Percentiles rank a stretch among this genome's conserved stretches.
Evolutionary conservation across 352 stramenopile genomes (phyloP).

Genomic region (Pythium sp.): DNA sequence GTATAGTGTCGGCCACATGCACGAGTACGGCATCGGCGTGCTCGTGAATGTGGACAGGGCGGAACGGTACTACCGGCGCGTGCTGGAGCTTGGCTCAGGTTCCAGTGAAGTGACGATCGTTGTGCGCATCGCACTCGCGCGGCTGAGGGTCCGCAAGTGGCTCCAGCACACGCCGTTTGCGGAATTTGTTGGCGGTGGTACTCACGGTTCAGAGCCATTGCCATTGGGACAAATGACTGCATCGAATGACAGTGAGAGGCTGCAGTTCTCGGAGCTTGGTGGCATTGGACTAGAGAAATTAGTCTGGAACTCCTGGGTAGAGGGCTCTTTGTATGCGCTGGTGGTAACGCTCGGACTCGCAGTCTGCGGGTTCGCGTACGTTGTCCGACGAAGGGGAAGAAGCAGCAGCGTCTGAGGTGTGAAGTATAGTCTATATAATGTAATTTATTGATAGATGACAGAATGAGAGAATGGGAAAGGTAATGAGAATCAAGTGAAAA

Average conservation of each 20-base stretch:
- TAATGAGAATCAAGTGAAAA: too few relatives aligned
- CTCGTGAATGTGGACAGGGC: constrained; percentile 46
- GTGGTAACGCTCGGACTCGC: neutral
- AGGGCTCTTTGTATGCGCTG: neutral
- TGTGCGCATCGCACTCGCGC: constrained; percentile 34
- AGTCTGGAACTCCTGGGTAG: constrained; percentile 3
- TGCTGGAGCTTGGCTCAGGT: constrained; percentile 42
- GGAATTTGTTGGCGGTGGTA: constrained; percentile 8
- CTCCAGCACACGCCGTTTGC: constrained; percentile 25
- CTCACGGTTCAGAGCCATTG: neutral
- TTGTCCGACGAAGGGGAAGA: too few relatives aligned
- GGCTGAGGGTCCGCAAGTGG: constrained; percentile 35
- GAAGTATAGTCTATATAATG: too few relatives aligned
- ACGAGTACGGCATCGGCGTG: constrained; percentile 62
- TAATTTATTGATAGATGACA: too few relatives aligned
- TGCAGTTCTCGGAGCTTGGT: constrained; percentile 9
- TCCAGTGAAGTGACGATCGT: constrained; percentile 30
- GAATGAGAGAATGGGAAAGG: too few relatives aligned
- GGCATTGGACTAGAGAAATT: constrained; percentile 6
- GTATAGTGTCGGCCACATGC: constrained; percentile 76
- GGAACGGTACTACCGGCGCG: constrained; percentile 58
- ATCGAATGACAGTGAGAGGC: neutral
- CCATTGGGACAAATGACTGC: neutral
- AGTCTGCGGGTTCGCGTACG: neutral
- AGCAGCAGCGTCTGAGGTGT: too few relatives aligned